Evolutionary conservation across 441 rosid species (phyloP), one percentile per base, ranked within the genome.

Genomic region (Heliophila coronopifolia): DNA sequence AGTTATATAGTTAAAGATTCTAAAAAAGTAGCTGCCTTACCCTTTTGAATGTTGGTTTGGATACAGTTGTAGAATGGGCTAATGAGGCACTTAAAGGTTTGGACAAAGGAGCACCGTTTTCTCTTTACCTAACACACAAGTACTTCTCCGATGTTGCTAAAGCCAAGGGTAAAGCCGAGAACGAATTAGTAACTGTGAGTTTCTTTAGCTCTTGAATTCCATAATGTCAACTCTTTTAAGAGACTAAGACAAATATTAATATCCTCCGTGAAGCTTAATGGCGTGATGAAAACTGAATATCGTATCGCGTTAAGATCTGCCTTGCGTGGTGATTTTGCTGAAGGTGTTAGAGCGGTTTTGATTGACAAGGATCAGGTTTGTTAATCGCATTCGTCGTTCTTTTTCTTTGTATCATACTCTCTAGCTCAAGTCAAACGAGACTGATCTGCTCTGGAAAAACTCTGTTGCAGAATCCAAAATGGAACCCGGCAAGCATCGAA

Each of bases 281-380:
- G 78, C 18, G 94, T 86, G 50, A 86, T 91, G 98, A 84, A 73
- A 73, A 71, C 76, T 25, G 96, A 91, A 61, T 86, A 91, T 62
- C 79, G 94, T 46, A 67, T 86, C 49, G 93, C 94, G 20, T 39
- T 91, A 27, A 69, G 88, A 59, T 75, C 94, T 28, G 82, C 94
- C 11, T 42, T 84, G 59, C 75, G 94, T 22, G 35, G 67, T 66
- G 96, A 91, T 74, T 91, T 91, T 53, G 65, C 75, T 62, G 96
- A 91, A 79, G 96, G 96, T 35, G 96, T 91, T 50, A 76, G 96
- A 54, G 96, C 98, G 54, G 93, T 86, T 50, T 73, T 91, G 73
- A 79, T 91, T 49, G 96, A 86, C 78, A 86, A 82, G 67, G 98
- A 91, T 70, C 94, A 91, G 95, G 94, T 90, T 59, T 60, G 61